Evolutionary conservation across 192 early-diverging fungal species (phyloP), one percentile per base, ranked within the genome.

Genomic region (Backusella tuberculispora): DNA sequence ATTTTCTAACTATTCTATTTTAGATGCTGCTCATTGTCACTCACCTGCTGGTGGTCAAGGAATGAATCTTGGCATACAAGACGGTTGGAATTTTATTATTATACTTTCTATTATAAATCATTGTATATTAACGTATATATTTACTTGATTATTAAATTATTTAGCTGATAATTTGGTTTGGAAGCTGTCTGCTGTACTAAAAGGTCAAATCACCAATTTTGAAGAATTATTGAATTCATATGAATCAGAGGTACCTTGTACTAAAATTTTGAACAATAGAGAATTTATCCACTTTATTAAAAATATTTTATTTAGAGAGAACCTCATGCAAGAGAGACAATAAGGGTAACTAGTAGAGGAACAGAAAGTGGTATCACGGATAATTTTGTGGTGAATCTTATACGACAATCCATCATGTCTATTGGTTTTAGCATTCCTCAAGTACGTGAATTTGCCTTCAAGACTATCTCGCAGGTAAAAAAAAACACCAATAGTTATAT

Each of bases 141-240:
- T 60, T n/a, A 29, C 5, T 42, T 17, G 2, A 14, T 9, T 64
- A 5, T 29, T 29, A 21, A 34, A 38, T 44, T 19, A 41, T 41
- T 6, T 79, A 79, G 81, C 81, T n/a, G 53, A 78, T 38, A 83
- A 84, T 41, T 56, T 87, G 38, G 77, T 78, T 17, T 87, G 86
- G 86, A 87, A 85, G 67, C 63, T 87, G 15, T 79, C 86, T 0
- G 46, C 76, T 14, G 84, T 81, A 5, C 26, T 85, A 15, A 80
- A 82, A 1, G 73, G 75, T 45, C 47, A 53, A 24, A 71, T 75
- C 1, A 26, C 37, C 2, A 72, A 78, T 14, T 76, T 76, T 7
- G 76, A 76, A 19, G 29, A 67, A 5, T 29, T 86, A 8, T 26
- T 86, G 6, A 80, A 86, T 15, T 76, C 82, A 0, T 86, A 83